Evolutionary conservation across 2,329 filamentous ascomycete species (phyloP).

Genomic region (Nothophoma quercina): DNA sequence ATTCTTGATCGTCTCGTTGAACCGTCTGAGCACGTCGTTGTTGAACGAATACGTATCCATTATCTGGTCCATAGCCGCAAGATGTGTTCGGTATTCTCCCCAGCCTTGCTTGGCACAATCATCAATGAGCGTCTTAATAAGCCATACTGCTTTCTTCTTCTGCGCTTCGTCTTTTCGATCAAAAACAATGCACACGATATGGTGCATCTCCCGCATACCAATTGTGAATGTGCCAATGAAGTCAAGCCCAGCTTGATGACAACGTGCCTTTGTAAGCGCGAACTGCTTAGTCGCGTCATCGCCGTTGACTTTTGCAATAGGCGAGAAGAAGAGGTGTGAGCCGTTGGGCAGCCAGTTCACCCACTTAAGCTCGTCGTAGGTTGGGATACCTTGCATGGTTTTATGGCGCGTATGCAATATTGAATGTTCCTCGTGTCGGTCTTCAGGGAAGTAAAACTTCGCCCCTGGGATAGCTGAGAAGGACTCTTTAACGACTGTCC

Average conservation of each 20-base stretch:
- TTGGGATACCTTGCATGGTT: conserved; percentile 26
- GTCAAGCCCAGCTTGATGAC: conserved; percentile 25
- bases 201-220: conserved; percentile 52
- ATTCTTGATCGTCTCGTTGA: conserved; percentile 57
- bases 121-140: conserved; percentile 41
- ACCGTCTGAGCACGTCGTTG: conserved; percentile 49
- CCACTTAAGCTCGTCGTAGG: conserved; percentile 47
- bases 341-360: conserved; percentile 53
- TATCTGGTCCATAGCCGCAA: conserved; percentile 57
- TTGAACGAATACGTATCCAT: conserved; percentile 56
- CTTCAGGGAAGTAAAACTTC: conserved; percentile 47
- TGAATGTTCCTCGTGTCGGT: conserved; percentile 42
- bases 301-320: conserved; percentile 54
- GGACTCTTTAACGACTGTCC: conserved; percentile 44
- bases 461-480: conserved; percentile 44
- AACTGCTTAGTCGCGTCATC: conserved; percentile 52
- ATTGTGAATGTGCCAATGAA: conserved; percentile 32
- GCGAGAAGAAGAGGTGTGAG: conserved; percentile 54
- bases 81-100: conserved; percentile 57
- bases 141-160: conserved; percentile 27
- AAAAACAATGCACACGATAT: conserved; percentile 45
- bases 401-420: conserved; percentile 34
- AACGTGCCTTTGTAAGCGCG: conserved; percentile 25
- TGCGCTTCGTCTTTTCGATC: conserved; percentile 30
- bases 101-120: conserved; percentile 52